Percentiles rank a stretch among this genome's conserved stretches.
Conservation (phyloP, 768 basidiomycete species). For the Cyclocybe aegerita region DNA sequence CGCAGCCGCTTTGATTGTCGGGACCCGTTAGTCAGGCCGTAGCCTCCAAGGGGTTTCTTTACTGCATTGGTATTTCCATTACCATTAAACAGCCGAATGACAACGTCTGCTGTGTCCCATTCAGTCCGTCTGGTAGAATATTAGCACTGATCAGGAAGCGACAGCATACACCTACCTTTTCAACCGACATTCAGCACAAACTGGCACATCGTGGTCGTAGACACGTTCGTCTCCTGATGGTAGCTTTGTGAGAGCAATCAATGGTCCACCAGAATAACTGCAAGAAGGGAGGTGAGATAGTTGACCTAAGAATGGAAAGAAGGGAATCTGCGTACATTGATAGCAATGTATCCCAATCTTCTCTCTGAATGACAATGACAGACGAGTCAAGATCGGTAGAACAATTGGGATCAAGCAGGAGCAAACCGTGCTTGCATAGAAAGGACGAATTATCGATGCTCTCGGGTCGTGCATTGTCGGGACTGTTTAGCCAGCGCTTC, state of each 20-base stretch:
- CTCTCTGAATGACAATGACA: slow-evolving; percentile 53
- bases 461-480: slow-evolving; percentile 59
- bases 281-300: slow-evolving; percentile 8
- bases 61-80: slow-evolving; percentile 12
- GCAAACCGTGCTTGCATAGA: slow-evolving; percentile 64
- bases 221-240: slow-evolving; percentile 25
- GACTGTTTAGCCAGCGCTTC: slow-evolving; percentile 67
- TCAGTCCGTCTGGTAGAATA: slow-evolving; percentile 43
- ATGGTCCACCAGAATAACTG: slow-evolving; percentile 59
- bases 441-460: slow-evolving; percentile 59
- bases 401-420: slow-evolving; percentile 67
- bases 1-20: slow-evolving; percentile 75
- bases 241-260: slow-evolving; percentile 36
- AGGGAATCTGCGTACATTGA: slow-evolving; percentile 44
- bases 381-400: slow-evolving; percentile 56
- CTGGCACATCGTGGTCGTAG: slow-evolving; percentile 48
- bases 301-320: slow-evolving; percentile 6
- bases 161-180: slow-evolving; percentile 41
- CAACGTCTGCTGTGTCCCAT: slow-evolving; percentile 63
- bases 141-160: slow-evolving; percentile 2
- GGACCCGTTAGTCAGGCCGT: slow-evolving; percentile 40
- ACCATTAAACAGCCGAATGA: slow-evolving; percentile 42
- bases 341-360: slow-evolving; percentile 65
- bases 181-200: slow-evolving; percentile 62
- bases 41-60: slow-evolving; percentile 16